These are phyloP conservation scores for Cladosporium cucumerinum DNA, from an alignment of 2,329 filamentous ascomycete genomes.

Conservation along the genomic window DNA sequence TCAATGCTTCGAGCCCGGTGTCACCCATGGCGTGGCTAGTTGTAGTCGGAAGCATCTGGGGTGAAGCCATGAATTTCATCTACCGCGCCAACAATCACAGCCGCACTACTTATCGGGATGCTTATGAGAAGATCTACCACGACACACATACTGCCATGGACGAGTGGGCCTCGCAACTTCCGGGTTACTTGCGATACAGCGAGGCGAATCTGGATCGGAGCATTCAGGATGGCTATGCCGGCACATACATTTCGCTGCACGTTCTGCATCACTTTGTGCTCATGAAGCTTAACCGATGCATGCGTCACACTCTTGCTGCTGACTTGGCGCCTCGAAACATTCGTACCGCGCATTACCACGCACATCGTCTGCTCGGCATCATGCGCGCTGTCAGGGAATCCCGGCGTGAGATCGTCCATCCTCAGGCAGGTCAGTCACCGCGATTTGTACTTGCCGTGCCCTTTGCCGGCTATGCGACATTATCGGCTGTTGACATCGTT, in stretches of 20 bases:
- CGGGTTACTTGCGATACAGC: slow-evolving; percentile 53
- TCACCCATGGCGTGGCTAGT: slow-evolving; percentile 60
- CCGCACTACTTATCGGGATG: slow-evolving; percentile 41
- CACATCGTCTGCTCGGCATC: slow-evolving; percentile 49
- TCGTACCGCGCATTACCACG: slow-evolving; percentile 50
- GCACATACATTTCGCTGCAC: slow-evolving; percentile 62
- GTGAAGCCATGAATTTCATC: slow-evolving; percentile 59
- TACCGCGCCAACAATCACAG: slow-evolving; percentile 51
- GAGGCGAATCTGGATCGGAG: slow-evolving; percentile 57
- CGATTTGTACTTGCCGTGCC: slow-evolving; percentile 44
- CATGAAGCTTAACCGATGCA: slow-evolving; percentile 64
- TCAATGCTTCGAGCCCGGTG: slow-evolving; percentile 39
- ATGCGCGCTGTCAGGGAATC: slow-evolving; percentile 23
- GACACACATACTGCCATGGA: slow-evolving; percentile 52
- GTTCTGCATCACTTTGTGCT: slow-evolving; percentile 63
- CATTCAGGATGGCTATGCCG: slow-evolving; percentile 52
- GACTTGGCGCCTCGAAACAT: slow-evolving; percentile 47
- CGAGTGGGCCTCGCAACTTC: slow-evolving; percentile 58
- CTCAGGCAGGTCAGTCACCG: slow-evolving; percentile 16
- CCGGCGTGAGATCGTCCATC: slow-evolving; percentile 21
- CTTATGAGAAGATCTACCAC: slow-evolving; percentile 52
- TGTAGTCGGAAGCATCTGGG: slow-evolving; percentile 63
- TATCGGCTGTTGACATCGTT: slow-evolving; percentile 64
- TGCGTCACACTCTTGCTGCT: slow-evolving; percentile 43
- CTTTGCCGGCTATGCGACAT: slow-evolving; percentile 59